Base-by-base conservation (phyloP, 192 early-diverging fungal genomes). In the Spizellomyces sp. region DNA sequence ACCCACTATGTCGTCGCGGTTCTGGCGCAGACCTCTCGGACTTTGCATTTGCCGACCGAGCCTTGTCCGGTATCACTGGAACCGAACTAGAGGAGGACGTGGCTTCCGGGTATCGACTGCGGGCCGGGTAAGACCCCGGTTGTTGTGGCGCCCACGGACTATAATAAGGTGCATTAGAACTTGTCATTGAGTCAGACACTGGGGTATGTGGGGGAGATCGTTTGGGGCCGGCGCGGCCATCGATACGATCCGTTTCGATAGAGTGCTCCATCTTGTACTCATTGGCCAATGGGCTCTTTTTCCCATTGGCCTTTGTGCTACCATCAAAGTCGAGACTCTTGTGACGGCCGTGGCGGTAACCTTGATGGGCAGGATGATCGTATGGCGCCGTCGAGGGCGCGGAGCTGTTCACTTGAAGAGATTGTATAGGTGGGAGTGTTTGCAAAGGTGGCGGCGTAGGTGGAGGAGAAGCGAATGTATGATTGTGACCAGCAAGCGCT, bases 391-490 rank as follows among this genome's bases (percentile, higher is more conserved):
- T 36, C 1, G 27, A 0, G 27, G 27, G 27, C 27, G 27, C 27
- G 19, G 45, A 15, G 14, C 6, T 17, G 41, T 15, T 47, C 47
- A 43, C 67, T 8, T 55, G 54, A 21, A 69, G 67, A 14, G 55
- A 58, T n/a, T 69, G 67, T n/a, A 69, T 69, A 44, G 67, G 52
- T 27, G 67, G 67, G 8, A 69, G 56, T 36, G 67, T 58, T 36
- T 69, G 54, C 55, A 45, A 45, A n/a, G 67, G 67, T 8, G 67
- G 67, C 7, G 69, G 69, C 4, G 69, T 70, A 46, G 60, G 69
- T 15, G 69, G 69, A 8, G 69, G 69, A 8, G 69, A 70, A 36
- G 69, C 69, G 43, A 70, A 70, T 8, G 69, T 48, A 12, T 59
- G 58, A 65, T 48, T 44, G 17, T 70, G 69, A 12, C 69, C 69